Evolutionary conservation across 352 stramenopile genomes (phyloP).

Genomic region (Pythium utonaiense): DNA sequence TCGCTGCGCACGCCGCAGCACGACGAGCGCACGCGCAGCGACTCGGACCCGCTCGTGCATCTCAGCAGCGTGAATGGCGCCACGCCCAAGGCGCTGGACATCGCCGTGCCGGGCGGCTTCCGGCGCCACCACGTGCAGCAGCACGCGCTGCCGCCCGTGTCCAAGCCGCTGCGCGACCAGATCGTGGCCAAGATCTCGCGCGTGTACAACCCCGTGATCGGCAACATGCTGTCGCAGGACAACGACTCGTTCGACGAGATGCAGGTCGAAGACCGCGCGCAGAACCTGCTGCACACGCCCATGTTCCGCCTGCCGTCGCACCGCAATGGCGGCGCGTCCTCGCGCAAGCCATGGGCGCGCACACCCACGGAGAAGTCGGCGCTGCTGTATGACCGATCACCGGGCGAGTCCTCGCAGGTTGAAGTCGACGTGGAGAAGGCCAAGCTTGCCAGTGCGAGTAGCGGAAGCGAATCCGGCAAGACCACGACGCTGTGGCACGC

Average conservation of each 20-base stretch:
- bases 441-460: not conserved
- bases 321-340: conserved; percentile 23
- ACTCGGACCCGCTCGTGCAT: conserved; percentile 47
- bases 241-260: conserved; percentile 80
- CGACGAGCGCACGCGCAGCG: conserved; percentile 33
- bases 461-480: conserved; percentile 32
- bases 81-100: conserved; percentile 47
- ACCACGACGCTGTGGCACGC: conserved; percentile 78
- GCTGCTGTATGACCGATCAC: conserved; percentile 16
- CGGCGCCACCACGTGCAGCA: conserved; percentile 64
- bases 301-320: conserved; percentile 30
- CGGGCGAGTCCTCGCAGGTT: not conserved
- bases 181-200: conserved; percentile 71
- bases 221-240: conserved; percentile 76
- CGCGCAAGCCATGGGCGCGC: conserved; percentile 19
- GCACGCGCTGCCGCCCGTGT: conserved; percentile 34
- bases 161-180: conserved; percentile 51
- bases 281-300: conserved; percentile 70
- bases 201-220: conserved; percentile 84
- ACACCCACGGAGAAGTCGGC: conserved; percentile 19
- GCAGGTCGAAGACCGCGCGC: conserved; percentile 52
- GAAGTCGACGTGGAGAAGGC: conserved; percentile 15
- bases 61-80: conserved; percentile 26
- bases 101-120: conserved; percentile 68
- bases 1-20: conserved; percentile 28